phyloP scores from a whole-genome alignment of 306 rosid genomes.

The Vicia sativa region DNA sequence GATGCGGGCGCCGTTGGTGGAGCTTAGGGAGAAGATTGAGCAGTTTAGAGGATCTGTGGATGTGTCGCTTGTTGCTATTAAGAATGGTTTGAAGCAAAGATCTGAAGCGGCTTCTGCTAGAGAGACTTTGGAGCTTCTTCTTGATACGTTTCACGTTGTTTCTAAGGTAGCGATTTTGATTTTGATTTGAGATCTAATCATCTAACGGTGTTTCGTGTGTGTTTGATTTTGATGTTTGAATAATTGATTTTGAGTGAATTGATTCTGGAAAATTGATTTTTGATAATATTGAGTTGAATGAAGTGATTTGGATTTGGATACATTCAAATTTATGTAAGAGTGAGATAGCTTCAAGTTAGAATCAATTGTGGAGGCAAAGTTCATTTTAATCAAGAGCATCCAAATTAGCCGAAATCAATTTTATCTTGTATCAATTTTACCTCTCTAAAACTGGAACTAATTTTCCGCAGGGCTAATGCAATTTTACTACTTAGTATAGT shows the following conservation, averaged over 20 bases:
- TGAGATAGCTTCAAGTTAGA: neutral
- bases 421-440: too few relatives aligned
- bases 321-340: too few relatives aligned
- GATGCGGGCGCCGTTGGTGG: slow-evolving; percentile 92
- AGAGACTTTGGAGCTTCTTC: slow-evolving; percentile 87
- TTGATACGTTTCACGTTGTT: slow-evolving; percentile 88
- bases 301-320: neutral
- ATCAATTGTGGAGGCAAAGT: neutral
- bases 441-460: neutral
- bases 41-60: slow-evolving; percentile 78
- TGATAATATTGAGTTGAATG: neutral
- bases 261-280: too few relatives aligned
- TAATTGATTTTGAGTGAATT: too few relatives aligned
- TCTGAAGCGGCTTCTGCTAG: slow-evolving; percentile 84
- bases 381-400: neutral
- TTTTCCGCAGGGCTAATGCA: slow-evolving; percentile 2
- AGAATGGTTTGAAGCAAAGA: slow-evolving; percentile 79
- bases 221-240: neutral
- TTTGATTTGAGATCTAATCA: slow-evolving; percentile 6
- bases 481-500: neutral
- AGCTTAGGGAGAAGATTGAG: slow-evolving; percentile 90
- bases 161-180: slow-evolving; percentile 64
- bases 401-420: neutral
- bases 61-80: slow-evolving; percentile 70
- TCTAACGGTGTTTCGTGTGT: slow-evolving; percentile 3